Conservation (phyloP, 192 early-diverging fungal species). For the Oehlia diaphana region DNA sequence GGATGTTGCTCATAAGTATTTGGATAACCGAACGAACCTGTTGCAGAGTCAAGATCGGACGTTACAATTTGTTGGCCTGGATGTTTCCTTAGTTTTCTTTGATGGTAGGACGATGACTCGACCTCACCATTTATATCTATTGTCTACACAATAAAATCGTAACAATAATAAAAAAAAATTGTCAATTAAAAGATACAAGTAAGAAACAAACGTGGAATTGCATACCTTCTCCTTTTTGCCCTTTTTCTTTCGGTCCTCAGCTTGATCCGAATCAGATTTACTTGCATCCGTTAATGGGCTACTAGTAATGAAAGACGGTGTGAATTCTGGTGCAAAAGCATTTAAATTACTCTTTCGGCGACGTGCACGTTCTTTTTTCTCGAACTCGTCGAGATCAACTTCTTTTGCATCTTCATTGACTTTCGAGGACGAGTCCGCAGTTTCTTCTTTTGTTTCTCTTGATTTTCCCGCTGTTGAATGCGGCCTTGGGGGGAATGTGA, state of each 20-base stretch:
- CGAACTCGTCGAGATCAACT: not conserved
- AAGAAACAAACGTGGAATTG: not conserved
- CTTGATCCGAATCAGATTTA: not conserved
- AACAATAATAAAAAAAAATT: not conserved
- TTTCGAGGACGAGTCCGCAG: not conserved
- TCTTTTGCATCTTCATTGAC: not conserved
- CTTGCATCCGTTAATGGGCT: not conserved
- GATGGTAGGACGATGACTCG: not conserved
- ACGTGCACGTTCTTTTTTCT: conserved; percentile 20
- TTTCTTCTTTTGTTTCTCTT: not conserved
- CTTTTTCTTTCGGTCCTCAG: conserved; percentile 11
- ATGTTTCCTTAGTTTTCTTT: not conserved
- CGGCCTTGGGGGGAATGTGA: not conserved
- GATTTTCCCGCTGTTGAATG: not conserved
- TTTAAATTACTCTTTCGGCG: conserved; percentile 24
- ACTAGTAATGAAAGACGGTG: not conserved
- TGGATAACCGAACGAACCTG: not conserved
- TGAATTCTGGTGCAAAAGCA: conserved; percentile 9
- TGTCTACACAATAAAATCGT: not conserved
- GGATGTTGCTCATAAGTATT: not conserved
- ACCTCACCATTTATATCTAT: conserved; percentile 12
- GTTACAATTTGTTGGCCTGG: not conserved
- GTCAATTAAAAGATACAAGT: not conserved
- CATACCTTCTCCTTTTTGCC: conserved; percentile 9
- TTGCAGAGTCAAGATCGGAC: not conserved